A percentile compares a stretch with the other conserved stretches of the same genome.
Evolutionary conservation across 2,329 filamentous ascomycete genomes (phyloP).

Genomic region (Leptographium lundbergii): DNA sequence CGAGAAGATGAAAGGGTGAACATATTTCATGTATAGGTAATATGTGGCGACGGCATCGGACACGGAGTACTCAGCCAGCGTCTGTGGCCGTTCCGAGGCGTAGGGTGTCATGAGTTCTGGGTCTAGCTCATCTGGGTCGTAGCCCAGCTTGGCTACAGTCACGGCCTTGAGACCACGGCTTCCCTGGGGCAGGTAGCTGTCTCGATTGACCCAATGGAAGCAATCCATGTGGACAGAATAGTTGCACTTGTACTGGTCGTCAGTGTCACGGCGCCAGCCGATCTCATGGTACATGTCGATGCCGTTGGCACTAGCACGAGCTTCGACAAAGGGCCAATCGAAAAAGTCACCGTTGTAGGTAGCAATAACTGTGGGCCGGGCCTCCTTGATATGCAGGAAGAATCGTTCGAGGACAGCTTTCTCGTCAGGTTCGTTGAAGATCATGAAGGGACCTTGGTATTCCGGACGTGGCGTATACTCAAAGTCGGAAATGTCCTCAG

Average conservation of each 20-base stretch:
- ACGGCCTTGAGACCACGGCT: constrained; percentile 96
- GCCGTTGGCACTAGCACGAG: constrained; percentile 80
- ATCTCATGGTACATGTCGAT: constrained; percentile 99
- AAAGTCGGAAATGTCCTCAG: constrained; percentile 93
- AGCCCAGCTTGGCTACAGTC: constrained; percentile 93
- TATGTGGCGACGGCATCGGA: constrained; percentile 98
- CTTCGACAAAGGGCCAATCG: constrained; percentile 98
- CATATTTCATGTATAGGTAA: constrained; percentile 99
- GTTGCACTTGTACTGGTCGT: constrained; percentile 92
- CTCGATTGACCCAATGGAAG: constrained; percentile 97
- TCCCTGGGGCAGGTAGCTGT: constrained; percentile 93
- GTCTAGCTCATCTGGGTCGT: constrained; percentile 95
- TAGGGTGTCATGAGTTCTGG: constrained; percentile 93
- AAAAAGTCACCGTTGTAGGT: constrained; percentile 99
- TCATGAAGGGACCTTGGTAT: constrained; percentile 89
- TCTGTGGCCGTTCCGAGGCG: constrained; percentile 83
- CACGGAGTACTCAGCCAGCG: constrained; percentile 92
- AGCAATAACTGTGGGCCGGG: constrained; percentile 87
- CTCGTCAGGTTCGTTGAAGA: constrained; percentile 96
- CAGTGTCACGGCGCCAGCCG: constrained; percentile 86
- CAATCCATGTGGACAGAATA: constrained; percentile 99
- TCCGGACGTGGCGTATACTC: constrained; percentile 97
- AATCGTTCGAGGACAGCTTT: constrained; percentile 80
- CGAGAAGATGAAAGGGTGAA: constrained; percentile 99
- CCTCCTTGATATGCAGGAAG: constrained; percentile 91